Conservation (phyloP, 164 flowering plant species). For the Nelumbo lutea region DNA sequence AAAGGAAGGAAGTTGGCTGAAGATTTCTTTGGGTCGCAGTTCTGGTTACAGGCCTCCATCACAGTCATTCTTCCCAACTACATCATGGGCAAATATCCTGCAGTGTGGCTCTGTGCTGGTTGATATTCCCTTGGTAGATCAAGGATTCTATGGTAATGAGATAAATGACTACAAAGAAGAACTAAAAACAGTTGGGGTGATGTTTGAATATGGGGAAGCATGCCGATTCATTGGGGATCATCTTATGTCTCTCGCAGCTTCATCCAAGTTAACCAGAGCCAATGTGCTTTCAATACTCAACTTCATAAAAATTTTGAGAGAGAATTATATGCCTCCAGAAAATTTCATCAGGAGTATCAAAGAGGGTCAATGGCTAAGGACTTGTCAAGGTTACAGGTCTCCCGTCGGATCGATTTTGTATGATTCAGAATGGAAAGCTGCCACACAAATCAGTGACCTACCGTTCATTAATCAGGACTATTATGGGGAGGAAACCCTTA, state of each 20-base stretch:
- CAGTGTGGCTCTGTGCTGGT: slow-evolving; percentile 52
- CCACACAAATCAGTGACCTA: slow-evolving; percentile 38
- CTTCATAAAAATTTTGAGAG: slow-evolving; percentile 42
- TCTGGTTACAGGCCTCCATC: slow-evolving; percentile 46
- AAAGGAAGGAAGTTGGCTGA: slow-evolving; percentile 54
- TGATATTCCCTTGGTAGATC: slow-evolving; percentile 62
- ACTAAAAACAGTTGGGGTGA: slow-evolving; percentile 51
- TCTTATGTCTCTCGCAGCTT: slow-evolving; percentile 45
- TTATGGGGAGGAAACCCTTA: slow-evolving; percentile 41
- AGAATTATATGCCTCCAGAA: slow-evolving; percentile 25
- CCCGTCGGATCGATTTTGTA: slow-evolving; percentile 45
- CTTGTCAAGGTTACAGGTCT: slow-evolving; percentile 35
- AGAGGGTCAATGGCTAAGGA: slow-evolving; percentile 42
- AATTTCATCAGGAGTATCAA: slow-evolving; percentile 36
- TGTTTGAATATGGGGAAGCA: slow-evolving; percentile 46
- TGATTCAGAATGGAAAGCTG: slow-evolving; percentile 39
- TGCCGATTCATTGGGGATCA: slow-evolving; percentile 48
- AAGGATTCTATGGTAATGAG: slow-evolving; percentile 33
- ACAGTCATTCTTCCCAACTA: slow-evolving; percentile 36
- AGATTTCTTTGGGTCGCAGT: slow-evolving; percentile 28
- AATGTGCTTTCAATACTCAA: slow-evolving; percentile 43
- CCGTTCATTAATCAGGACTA: slow-evolving; percentile 43
- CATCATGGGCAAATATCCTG: slow-evolving; percentile 40
- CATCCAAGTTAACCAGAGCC: slow-evolving; percentile 26
- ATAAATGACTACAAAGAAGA: slow-evolving; percentile 39